Evolutionary conservation across 768 basidiomycete species (phyloP).

Genomic region (Cystobasidium tubakii): DNA sequence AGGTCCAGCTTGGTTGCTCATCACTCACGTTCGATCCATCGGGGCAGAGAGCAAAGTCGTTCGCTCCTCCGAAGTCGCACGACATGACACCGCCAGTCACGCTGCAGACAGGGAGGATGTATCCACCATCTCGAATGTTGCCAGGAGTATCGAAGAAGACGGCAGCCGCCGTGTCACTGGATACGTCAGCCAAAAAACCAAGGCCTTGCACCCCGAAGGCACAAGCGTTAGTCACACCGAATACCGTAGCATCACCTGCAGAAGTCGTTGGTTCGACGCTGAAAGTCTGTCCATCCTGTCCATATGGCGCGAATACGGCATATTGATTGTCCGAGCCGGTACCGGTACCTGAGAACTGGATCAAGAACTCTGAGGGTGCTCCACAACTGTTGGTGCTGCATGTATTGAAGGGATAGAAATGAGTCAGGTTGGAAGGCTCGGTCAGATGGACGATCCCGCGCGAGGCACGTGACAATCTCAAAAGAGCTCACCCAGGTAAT

Average conservation of each 20-base stretch:
- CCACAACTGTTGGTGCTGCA: constrained; percentile 1
- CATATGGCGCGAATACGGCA: neutral
- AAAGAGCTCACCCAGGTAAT: neutral
- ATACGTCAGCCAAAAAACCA: neutral
- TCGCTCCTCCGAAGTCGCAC: constrained; percentile 15
- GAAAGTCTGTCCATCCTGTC: neutral
- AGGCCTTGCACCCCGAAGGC: neutral
- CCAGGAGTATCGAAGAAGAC: constrained; percentile 22
- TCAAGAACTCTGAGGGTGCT: constrained; percentile 3
- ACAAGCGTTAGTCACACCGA: constrained; percentile 13
- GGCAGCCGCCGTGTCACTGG: neutral
- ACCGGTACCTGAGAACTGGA: constrained; percentile 10
- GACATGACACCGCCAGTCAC: neutral
- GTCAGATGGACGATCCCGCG: neutral
- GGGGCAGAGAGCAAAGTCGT: constrained; percentile 15
- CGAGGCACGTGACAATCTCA: neutral
- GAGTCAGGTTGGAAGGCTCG: no score
- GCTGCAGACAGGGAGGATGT: neutral
- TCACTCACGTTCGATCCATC: neutral
- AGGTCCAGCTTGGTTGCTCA: no score
- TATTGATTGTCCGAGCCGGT: constrained; percentile 2
- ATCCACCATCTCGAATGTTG: constrained; percentile 1
- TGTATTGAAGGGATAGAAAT: neutral
- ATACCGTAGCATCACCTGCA: neutral
- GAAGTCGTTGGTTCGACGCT: neutral